These are phyloP conservation scores for Lasiodiplodia gonubiensis DNA, from an alignment of 2,329 filamentous ascomycete genomes.

Conservation along the genomic window DNA sequence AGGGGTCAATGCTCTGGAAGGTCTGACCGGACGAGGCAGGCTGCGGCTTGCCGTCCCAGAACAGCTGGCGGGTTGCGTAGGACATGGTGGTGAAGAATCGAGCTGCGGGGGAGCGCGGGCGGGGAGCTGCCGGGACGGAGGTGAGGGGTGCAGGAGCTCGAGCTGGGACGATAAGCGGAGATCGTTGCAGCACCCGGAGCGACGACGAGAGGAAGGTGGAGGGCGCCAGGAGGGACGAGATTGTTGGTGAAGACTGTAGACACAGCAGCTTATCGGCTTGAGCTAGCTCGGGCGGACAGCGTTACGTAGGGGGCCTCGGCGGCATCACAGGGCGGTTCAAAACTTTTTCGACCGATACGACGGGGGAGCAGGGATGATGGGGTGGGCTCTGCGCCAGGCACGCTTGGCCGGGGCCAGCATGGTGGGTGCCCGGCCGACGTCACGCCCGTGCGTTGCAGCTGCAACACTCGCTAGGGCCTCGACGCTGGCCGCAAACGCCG, in stretches of 20 bases:
- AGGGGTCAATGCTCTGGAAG: constrained; percentile 76
- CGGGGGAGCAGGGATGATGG: background rate
- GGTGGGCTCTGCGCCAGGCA: constrained; percentile 1
- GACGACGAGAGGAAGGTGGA: background rate
- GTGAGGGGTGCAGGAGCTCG: constrained; percentile 11
- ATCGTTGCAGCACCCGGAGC: background rate
- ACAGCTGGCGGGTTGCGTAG: constrained; percentile 67
- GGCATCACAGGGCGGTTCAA: constrained; percentile 12
- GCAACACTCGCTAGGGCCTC: constrained; percentile 15
- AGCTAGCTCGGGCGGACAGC: background rate
- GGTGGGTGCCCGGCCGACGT: background rate
- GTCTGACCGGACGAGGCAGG: constrained; percentile 63
- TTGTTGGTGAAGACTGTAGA: background rate
- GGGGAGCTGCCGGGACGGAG: constrained; percentile 8
- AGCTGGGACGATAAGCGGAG: constrained; percentile 13
- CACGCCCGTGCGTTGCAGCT: constrained; percentile 13
- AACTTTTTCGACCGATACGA: constrained; percentile 17
- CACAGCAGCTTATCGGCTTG: background rate
- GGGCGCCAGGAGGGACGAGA: background rate
- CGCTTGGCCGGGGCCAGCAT: constrained; percentile 1
- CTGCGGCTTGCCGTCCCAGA: constrained; percentile 75
- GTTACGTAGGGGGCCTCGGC: background rate
- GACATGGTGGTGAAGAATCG: constrained; percentile 23
- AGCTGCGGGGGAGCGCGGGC: background rate
- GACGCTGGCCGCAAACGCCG: constrained; percentile 20